Evolutionary conservation across 164 flowering plant genomes (phyloP).

Genomic region (Warburgia ugandensis): DNA sequence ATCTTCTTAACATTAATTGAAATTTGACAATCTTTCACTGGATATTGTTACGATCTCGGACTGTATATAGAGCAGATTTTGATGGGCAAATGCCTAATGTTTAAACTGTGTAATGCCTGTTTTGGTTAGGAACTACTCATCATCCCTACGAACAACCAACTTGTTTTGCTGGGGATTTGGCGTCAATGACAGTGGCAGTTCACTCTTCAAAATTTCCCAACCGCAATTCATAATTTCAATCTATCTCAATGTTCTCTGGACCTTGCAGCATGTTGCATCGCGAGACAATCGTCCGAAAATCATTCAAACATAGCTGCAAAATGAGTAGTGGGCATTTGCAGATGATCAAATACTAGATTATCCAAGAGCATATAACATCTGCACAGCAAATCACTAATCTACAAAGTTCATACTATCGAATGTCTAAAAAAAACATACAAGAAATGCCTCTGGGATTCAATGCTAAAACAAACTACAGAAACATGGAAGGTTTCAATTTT

Average conservation of each 20-base stretch:
- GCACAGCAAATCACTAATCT: background rate
- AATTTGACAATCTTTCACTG: too few relatives aligned
- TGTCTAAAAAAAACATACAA: background rate
- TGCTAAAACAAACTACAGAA: background rate
- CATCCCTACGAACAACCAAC: too few relatives aligned
- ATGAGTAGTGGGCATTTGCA: background rate
- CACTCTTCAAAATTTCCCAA: background rate
- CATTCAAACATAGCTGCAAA: slow-evolving; percentile 59
- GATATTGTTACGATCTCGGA: too few relatives aligned
- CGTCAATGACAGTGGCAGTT: too few relatives aligned
- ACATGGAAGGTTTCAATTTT: background rate
- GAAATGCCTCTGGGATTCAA: background rate
- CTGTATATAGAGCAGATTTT: too few relatives aligned
- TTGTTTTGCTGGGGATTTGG: too few relatives aligned
- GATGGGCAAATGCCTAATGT: too few relatives aligned
- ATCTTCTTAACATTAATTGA: too few relatives aligned
- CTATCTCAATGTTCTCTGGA: slow-evolving; percentile 12
- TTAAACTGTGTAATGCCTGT: too few relatives aligned
- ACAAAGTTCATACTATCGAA: background rate
- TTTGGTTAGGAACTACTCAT: too few relatives aligned
- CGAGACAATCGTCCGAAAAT: slow-evolving; percentile 48
- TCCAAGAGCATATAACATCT: too few relatives aligned
- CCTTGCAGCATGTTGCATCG: slow-evolving; percentile 63
- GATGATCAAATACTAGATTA: too few relatives aligned
- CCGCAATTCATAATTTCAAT: background rate